Conservation (phyloP, 176 grass and related monocot genomes). For the Otatea glauca region DNA sequence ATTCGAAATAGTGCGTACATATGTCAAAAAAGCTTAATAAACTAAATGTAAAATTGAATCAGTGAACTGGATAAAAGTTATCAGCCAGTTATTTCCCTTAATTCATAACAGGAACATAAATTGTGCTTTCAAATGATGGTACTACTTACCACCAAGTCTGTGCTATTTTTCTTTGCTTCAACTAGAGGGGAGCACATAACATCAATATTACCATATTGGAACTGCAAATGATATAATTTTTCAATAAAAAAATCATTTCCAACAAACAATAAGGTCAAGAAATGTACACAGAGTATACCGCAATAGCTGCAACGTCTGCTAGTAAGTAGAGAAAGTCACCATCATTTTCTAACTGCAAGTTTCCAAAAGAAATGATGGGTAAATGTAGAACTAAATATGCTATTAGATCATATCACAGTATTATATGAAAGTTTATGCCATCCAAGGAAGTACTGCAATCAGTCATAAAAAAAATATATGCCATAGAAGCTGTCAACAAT, state of each 20-base stretch:
- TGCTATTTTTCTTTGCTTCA: conserved; percentile 85
- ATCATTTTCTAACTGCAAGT: conserved; percentile 81
- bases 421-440: not conserved
- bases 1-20: too few relatives aligned
- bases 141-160: conserved; percentile 73
- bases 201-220: conserved; percentile 95
- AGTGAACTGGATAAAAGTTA: not conserved
- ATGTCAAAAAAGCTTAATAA: too few relatives aligned
- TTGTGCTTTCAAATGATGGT: not conserved
- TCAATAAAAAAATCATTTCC: conserved; percentile 32
- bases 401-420: not conserved
- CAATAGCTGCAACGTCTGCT: conserved; percentile 81
- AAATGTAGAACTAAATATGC: too few relatives aligned
- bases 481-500: not conserved
- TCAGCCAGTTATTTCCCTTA: not conserved
- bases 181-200: conserved; percentile 70
- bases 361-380: conserved; percentile 19
- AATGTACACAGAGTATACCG: conserved; percentile 62
- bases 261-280: conserved; percentile 32
- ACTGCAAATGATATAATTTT: too few relatives aligned
- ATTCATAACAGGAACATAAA: conserved; percentile 24
- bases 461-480: not conserved
- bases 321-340: conserved; percentile 90
- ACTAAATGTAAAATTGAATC: too few relatives aligned
- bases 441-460: not conserved